These are phyloP conservation scores for Teunomyces cretensis DNA, from an alignment of 805 yeast genomes.

Conservation along the genomic window DNA sequence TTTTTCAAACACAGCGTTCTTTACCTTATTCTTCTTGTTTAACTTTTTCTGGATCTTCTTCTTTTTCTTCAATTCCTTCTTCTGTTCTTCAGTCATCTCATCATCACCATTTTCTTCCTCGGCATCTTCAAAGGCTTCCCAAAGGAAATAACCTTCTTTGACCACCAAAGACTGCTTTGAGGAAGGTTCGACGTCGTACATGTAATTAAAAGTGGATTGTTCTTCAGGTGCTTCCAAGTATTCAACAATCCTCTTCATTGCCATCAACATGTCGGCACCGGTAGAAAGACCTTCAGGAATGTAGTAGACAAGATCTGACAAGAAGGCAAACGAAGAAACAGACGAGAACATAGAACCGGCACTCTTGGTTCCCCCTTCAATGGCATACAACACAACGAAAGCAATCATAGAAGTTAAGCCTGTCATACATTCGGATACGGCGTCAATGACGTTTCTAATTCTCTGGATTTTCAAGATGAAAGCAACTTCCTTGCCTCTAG, in stretches of 20 bases:
- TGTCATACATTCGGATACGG: constrained; percentile 12
- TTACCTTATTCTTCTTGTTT: neutral
- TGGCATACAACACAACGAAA: constrained; percentile 14
- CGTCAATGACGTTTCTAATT: constrained; percentile 10
- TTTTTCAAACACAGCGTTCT: neutral
- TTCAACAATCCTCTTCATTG: constrained; percentile 21
- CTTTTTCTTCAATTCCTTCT: neutral
- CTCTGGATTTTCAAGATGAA: constrained; percentile 13
- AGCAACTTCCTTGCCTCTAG: constrained; percentile 13
- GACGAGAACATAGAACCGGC: constrained; percentile 16
- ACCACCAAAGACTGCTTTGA: constrained; percentile 18
- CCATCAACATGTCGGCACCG: constrained; percentile 13
- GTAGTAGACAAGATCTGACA: constrained; percentile 10
- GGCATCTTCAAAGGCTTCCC: constrained; percentile 22
- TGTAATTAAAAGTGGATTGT: constrained; percentile 1
- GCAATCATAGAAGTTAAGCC: constrained; percentile 16
- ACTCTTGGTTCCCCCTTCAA: constrained; percentile 5
- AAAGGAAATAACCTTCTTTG: constrained; percentile 25
- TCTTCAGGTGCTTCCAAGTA: constrained; percentile 24
- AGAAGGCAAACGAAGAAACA: constrained; percentile 15
- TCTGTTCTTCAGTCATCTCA: neutral
- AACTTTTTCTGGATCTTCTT: neutral
- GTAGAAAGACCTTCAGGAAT: constrained; percentile 14
- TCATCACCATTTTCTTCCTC: constrained; percentile 2
- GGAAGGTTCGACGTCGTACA: neutral